Evolutionary conservation across 2,329 filamentous ascomycete genomes (phyloP).

Genomic region (Paecilomyces sp.): DNA sequence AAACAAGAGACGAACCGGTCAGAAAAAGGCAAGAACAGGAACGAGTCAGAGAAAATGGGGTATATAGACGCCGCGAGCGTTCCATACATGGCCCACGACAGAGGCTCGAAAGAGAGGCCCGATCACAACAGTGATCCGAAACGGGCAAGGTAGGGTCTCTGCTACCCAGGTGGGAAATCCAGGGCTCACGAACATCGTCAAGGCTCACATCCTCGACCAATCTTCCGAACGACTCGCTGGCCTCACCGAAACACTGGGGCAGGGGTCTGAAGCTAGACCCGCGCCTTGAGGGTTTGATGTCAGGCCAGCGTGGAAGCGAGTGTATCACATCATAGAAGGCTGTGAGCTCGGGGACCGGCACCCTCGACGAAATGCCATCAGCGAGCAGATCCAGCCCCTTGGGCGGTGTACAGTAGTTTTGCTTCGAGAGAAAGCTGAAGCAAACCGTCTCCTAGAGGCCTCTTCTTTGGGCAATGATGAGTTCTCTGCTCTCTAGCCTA

Average conservation of each 20-base stretch:
- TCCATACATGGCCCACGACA: not conserved
- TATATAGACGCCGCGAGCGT: not conserved
- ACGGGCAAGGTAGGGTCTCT: not conserved
- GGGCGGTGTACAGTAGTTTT: not conserved
- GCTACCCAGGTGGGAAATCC: not conserved
- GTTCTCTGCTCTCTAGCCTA: not conserved
- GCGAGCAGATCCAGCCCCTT: not conserved
- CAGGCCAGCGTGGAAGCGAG: conserved; percentile 1
- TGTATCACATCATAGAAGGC: conserved; percentile 5
- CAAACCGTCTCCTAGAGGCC: not conserved
- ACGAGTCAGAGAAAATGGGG: not conserved
- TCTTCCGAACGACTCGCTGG: not conserved
- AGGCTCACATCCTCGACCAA: not conserved
- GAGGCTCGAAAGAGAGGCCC: not conserved
- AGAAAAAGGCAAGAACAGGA: not conserved
- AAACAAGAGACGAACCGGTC: not conserved
- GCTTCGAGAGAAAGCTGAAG: not conserved
- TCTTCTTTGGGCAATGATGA: not conserved
- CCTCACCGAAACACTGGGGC: not conserved
- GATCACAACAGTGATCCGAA: not conserved
- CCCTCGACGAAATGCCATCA: not conserved
- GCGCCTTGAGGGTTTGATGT: conserved; percentile 6
- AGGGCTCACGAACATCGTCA: not conserved
- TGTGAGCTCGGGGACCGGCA: not conserved
- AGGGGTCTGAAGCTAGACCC: conserved; percentile 3